phyloP scores from a whole-genome alignment of 2,329 filamentous ascomycete species.

The Phialophora chinensis region DNA sequence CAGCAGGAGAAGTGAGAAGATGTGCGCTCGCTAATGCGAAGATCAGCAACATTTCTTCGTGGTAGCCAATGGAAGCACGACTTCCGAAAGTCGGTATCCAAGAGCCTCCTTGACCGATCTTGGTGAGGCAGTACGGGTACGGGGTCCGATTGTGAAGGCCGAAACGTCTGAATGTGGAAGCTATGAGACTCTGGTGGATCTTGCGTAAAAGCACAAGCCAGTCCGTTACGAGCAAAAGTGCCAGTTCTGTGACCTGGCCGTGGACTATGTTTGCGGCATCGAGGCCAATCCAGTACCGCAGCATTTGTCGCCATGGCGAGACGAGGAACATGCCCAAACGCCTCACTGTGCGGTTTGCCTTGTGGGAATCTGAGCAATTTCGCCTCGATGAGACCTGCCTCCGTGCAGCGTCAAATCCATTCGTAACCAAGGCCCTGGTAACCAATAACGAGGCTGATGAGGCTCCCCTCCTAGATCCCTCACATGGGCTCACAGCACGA shows the following conservation, averaged over 20 bases:
- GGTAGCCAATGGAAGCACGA: not conserved
- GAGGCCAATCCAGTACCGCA: not conserved
- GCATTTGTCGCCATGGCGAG: not conserved
- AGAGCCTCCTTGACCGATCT: not conserved
- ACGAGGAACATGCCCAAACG: not conserved
- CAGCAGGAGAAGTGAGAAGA: not conserved
- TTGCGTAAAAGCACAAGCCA: not conserved
- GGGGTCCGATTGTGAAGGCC: not conserved
- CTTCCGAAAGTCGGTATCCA: not conserved
- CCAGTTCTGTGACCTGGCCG: not conserved
- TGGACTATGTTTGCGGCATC: not conserved
- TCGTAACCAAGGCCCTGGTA: not conserved
- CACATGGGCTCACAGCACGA: not conserved
- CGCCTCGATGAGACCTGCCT: not conserved
- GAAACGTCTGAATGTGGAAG: not conserved
- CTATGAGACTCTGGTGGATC: not conserved
- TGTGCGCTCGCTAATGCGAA: not conserved
- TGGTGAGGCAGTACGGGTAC: not conserved
- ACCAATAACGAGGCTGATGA: slow-evolving; percentile 11
- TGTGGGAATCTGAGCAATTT: not conserved
- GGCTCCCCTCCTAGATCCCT: not conserved
- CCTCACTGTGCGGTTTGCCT: not conserved
- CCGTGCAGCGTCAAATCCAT: not conserved
- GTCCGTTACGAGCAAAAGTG: not conserved
- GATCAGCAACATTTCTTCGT: not conserved